phyloP scores from a whole-genome alignment of 2,329 filamentous ascomycete genomes.

The Madurella mycetomatis region DNA sequence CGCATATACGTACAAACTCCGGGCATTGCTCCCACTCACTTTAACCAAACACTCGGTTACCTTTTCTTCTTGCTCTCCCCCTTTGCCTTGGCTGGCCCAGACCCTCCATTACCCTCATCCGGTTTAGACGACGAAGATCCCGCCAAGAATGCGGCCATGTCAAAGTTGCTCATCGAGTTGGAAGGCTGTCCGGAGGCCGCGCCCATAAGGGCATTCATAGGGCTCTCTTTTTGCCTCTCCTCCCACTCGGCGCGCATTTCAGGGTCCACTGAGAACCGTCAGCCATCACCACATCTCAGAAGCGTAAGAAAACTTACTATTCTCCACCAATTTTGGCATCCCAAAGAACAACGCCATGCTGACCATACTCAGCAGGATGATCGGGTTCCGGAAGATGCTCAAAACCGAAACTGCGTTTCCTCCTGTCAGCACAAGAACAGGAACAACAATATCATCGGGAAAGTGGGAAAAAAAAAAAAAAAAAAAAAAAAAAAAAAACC shows the following conservation, averaged over 20 bases:
- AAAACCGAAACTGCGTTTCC: slow-evolving; percentile 64
- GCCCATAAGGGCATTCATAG: slow-evolving; percentile 55
- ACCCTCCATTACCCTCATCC: slow-evolving; percentile 23
- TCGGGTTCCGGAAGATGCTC: slow-evolving; percentile 83
- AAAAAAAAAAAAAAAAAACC: slow-evolving; percentile 12
- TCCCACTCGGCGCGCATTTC: slow-evolving; percentile 92
- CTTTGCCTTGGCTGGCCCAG: slow-evolving; percentile 28
- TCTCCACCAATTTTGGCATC: slow-evolving; percentile 93
- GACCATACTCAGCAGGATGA: slow-evolving; percentile 88
- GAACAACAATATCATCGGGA: background rate
- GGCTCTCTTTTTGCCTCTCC: slow-evolving; percentile 74
- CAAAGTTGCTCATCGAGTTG: slow-evolving; percentile 52
- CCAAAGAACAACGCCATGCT: slow-evolving; percentile 81
- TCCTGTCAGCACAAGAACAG: background rate
- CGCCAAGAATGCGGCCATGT: slow-evolving; percentile 60
- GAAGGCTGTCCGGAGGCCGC: slow-evolving; percentile 34
- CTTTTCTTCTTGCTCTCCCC: slow-evolving; percentile 30
- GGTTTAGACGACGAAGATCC: slow-evolving; percentile 45
- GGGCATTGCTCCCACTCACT: too few relatives aligned
- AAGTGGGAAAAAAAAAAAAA: too few relatives aligned
- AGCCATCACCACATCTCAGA: background rate
- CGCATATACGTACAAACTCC: too few relatives aligned
- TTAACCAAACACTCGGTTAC: background rate
- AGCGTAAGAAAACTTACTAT: slow-evolving; percentile 60
- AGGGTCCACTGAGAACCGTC: slow-evolving; percentile 73